Evolutionary conservation across 352 stramenopile genomes (phyloP).

Genomic region (Nothophytophthora sp.): DNA sequence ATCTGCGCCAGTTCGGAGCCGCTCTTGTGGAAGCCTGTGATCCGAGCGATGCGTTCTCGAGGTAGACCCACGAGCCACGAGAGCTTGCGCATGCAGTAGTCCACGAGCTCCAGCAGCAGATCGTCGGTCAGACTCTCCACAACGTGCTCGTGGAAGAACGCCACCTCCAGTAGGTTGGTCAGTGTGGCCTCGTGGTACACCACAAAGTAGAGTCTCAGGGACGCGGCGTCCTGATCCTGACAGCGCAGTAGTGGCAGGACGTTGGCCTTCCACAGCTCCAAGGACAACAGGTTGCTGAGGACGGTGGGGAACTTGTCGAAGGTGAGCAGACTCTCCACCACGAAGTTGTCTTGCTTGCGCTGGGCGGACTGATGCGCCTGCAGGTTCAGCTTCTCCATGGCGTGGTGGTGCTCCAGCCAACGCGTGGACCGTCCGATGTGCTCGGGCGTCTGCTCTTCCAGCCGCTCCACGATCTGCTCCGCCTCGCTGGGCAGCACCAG

Average conservation of each 20-base stretch:
- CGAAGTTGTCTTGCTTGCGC: constrained; percentile 92
- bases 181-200: constrained; percentile 92
- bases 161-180: constrained; percentile 88
- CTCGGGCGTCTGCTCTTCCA: constrained; percentile 61
- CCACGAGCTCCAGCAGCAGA: constrained; percentile 91
- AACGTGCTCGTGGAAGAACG: constrained; percentile 90
- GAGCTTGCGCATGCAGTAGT: constrained; percentile 93
- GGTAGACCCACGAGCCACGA: constrained; percentile 77
- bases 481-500: constrained; percentile 80
- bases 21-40: constrained; percentile 75
- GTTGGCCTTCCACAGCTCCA: constrained; percentile 91
- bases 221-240: constrained; percentile 52
- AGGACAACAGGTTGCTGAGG: constrained; percentile 85
- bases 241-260: constrained; percentile 67
- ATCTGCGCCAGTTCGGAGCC: constrained; percentile 70
- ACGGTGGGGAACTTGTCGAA: constrained; percentile 91
- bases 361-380: constrained; percentile 93
- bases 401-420: constrained; percentile 90
- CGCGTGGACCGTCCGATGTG: constrained; percentile 51
- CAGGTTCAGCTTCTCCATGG: constrained; percentile 93
- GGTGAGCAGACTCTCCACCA: constrained; percentile 92
- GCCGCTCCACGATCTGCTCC: constrained; percentile 81
- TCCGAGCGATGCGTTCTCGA: constrained; percentile 49
- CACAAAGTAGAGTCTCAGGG: constrained; percentile 92
- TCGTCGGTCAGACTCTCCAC: constrained; percentile 89